Evolutionary conservation across 2,329 filamentous ascomycete species (phyloP).

Genomic region (Colletotrichum musae): DNA sequence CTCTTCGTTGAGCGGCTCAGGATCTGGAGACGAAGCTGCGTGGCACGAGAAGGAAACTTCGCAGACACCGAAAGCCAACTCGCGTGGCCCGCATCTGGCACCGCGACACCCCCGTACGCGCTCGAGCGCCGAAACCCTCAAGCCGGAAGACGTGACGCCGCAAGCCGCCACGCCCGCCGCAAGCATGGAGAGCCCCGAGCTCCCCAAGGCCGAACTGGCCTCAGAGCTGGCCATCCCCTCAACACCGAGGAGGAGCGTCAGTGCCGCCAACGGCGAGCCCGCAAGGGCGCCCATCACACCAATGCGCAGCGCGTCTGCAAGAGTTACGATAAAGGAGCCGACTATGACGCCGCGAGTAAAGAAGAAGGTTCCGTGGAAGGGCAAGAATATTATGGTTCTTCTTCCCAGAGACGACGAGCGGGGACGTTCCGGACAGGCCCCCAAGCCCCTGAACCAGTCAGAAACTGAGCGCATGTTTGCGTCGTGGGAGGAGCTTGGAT

Average conservation of each 20-base stretch:
- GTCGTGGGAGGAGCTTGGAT: constrained; percentile 79
- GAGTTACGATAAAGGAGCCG: constrained; percentile 54
- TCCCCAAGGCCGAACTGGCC: constrained; percentile 33
- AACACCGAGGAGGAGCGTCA: constrained; percentile 52
- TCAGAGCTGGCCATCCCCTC: constrained; percentile 36
- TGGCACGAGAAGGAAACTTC: constrained; percentile 66
- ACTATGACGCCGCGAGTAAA: constrained; percentile 70
- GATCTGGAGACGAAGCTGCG: constrained; percentile 62
- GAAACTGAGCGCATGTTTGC: constrained; percentile 74
- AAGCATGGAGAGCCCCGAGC: constrained; percentile 39
- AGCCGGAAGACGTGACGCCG: constrained; percentile 48
- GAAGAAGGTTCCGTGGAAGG: constrained; percentile 82
- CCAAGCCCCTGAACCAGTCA: constrained; percentile 67
- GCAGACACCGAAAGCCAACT: constrained; percentile 62
- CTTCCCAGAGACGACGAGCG: constrained; percentile 78
- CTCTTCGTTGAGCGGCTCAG: constrained; percentile 80
- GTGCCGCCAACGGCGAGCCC: constrained; percentile 47
- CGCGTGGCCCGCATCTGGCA: constrained; percentile 47
- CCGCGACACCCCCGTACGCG: constrained; percentile 58
- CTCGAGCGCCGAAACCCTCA: constrained; percentile 71
- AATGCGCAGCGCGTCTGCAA: constrained; percentile 50
- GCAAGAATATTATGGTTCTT: constrained; percentile 80
- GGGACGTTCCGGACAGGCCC: constrained; percentile 68
- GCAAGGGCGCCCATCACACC: constrained; percentile 52
- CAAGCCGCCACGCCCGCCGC: constrained; percentile 5